Percentiles rank a stretch among this genome's conserved stretches.
These are phyloP conservation scores for Leishmania gerbilli DNA, from an alignment of 208 protist species.

Conservation along the genomic window DNA sequence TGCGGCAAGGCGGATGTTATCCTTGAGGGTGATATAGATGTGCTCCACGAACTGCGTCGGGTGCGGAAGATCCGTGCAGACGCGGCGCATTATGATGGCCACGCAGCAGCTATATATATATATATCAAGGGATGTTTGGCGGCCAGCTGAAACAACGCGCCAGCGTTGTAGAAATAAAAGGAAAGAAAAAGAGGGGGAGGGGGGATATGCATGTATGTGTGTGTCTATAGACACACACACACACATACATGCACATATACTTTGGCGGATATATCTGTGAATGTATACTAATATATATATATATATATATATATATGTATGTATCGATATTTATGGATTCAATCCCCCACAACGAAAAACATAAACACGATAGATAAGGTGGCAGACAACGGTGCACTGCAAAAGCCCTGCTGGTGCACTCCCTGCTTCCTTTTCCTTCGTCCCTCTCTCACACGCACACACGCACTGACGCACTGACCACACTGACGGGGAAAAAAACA, in stretches of 20 bases:
- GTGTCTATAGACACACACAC: too few relatives aligned
- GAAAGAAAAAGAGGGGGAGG: not conserved
- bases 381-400: not conserved
- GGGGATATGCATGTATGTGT: not conserved
- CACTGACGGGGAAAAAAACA: not conserved
- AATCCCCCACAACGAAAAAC: too few relatives aligned
- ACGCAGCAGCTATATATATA: not conserved
- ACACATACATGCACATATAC: too few relatives aligned
- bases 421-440: not conserved
- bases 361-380: not conserved
- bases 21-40: conserved; percentile 47
- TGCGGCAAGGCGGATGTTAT: conserved; percentile 45
- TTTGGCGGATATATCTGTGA: too few relatives aligned
- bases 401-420: not conserved
- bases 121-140: not conserved
- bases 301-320: too few relatives aligned
- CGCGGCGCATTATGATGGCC: not conserved
- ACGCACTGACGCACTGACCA: not conserved
- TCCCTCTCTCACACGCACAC: too few relatives aligned
- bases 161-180: not conserved
- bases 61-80: conserved; percentile 28
- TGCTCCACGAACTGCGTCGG: conserved; percentile 45
- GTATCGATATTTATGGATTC: too few relatives aligned
- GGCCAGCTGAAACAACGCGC: not conserved
- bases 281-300: too few relatives aligned